Conservation (phyloP, 2,329 filamentous ascomycete genomes). For the Botrytis squamosa region DNA sequence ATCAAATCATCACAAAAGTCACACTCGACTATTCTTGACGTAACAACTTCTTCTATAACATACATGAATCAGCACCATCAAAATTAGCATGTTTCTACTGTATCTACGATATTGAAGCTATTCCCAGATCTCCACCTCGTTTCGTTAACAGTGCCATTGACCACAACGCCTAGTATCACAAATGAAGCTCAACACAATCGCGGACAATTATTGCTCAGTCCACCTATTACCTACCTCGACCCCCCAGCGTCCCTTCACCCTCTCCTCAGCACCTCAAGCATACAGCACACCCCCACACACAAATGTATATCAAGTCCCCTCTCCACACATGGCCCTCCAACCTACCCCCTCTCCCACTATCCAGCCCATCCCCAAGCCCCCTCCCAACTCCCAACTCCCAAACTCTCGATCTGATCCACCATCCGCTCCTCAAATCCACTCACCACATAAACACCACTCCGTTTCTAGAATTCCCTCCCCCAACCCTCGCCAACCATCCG, state of each 20-base stretch:
- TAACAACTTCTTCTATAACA: background rate
- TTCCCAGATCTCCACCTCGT: background rate
- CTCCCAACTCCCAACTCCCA: background rate
- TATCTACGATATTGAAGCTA: background rate
- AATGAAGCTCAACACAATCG: background rate
- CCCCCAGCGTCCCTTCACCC: background rate
- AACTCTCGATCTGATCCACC: background rate
- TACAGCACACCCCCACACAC: background rate
- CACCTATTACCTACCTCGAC: background rate
- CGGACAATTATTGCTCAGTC: background rate
- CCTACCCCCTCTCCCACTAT: rapidly evolving
- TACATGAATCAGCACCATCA: background rate
- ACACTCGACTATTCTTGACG: background rate
- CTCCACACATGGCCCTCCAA: background rate
- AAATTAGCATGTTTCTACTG: background rate
- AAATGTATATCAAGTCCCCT: background rate
- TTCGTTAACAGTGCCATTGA: background rate
- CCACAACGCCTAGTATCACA: background rate
- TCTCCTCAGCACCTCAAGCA: background rate
- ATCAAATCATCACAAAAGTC: background rate
- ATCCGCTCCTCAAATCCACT: background rate
- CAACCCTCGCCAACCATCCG: background rate
- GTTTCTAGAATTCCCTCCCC: background rate
- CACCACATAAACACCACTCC: background rate
- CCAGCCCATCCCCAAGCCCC: background rate